Conservation (phyloP, 2,329 filamentous ascomycete species). For the Microsporum audouinii region DNA sequence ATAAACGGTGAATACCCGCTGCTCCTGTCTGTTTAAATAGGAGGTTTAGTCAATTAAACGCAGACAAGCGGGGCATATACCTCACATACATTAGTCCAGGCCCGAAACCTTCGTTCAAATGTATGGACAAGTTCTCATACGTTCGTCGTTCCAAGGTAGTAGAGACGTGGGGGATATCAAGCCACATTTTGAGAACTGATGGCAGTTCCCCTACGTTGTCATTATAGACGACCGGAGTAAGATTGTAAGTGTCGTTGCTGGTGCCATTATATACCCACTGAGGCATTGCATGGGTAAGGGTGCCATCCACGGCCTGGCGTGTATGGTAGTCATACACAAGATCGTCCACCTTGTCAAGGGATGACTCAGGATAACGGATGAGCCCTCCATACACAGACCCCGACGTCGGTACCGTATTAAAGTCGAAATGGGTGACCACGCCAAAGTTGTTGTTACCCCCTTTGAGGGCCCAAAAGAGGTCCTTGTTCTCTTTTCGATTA, state of each 20-base stretch:
- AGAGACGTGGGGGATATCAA: slow-evolving; percentile 1
- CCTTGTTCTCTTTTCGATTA: slow-evolving; percentile 27
- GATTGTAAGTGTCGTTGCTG: not conserved
- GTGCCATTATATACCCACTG: slow-evolving; percentile 5
- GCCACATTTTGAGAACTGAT: slow-evolving; percentile 4
- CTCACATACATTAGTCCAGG: slow-evolving; percentile 6
- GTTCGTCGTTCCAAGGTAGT: not conserved
- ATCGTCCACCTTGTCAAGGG: slow-evolving; percentile 3
- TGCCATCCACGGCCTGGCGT: slow-evolving; percentile 4
- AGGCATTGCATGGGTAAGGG: slow-evolving; percentile 6
- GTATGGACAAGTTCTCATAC: slow-evolving; percentile 3
- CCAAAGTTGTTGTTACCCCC: slow-evolving; percentile 37
- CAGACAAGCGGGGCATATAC: not conserved
- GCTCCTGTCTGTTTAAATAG: slow-evolving; percentile 1
- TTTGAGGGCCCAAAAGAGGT: slow-evolving; percentile 40
- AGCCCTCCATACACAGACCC: slow-evolving; percentile 5
- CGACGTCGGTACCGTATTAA: slow-evolving; percentile 25
- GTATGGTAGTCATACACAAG: slow-evolving; percentile 8
- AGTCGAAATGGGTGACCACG: slow-evolving; percentile 31
- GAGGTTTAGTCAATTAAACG: not conserved
- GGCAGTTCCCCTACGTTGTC: slow-evolving; percentile 5
- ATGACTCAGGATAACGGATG: not conserved
- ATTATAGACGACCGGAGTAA: slow-evolving; percentile 4
- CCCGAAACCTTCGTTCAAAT: slow-evolving; percentile 4
- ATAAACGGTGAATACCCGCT: slow-evolving; percentile 7